These are phyloP conservation scores for Leccinum fallax DNA, from an alignment of 1,284 basidiomycete genomes.

Conservation along the genomic window DNA sequence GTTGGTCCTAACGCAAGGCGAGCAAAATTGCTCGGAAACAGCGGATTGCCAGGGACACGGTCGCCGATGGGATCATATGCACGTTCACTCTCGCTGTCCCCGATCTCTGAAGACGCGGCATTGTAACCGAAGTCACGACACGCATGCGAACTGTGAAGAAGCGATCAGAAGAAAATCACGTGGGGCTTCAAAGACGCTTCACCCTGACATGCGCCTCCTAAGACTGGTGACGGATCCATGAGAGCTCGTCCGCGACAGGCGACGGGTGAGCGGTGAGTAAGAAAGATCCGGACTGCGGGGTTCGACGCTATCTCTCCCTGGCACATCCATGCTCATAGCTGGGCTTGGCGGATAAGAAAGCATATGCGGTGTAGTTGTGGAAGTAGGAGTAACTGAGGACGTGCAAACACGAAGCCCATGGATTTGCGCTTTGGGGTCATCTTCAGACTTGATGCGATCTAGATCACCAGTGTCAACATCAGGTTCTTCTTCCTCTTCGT, in stretches of 20 bases:
- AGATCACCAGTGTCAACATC: conserved; percentile 14
- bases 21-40: conserved; percentile 70
- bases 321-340: conserved; percentile 9
- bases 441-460: conserved; percentile 9
- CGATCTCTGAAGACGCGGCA: conserved; percentile 25
- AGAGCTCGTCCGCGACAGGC: conserved; percentile 31
- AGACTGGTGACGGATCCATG: conserved; percentile 30
- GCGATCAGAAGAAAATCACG: conserved; percentile 1
- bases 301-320: conserved; percentile 29
- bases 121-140: conserved; percentile 17
- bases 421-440: conserved; percentile 42
- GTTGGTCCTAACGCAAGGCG: conserved; percentile 59
- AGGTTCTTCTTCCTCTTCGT: conserved; percentile 32
- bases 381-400: conserved; percentile 30
- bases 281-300: conserved; percentile 24
- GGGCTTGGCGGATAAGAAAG: conserved; percentile 33
- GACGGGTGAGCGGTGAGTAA: conserved; percentile 20
- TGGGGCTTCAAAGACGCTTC: neutral
- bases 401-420: conserved; percentile 66
- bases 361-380: conserved; percentile 23
- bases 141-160: conserved; percentile 15
- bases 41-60: conserved; percentile 59
- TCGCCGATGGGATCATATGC: conserved; percentile 49
- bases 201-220: conserved; percentile 27
- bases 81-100: conserved; percentile 31